phyloP scores from a whole-genome alignment of 306 rosid species.

The Vigna hirtella region DNA sequence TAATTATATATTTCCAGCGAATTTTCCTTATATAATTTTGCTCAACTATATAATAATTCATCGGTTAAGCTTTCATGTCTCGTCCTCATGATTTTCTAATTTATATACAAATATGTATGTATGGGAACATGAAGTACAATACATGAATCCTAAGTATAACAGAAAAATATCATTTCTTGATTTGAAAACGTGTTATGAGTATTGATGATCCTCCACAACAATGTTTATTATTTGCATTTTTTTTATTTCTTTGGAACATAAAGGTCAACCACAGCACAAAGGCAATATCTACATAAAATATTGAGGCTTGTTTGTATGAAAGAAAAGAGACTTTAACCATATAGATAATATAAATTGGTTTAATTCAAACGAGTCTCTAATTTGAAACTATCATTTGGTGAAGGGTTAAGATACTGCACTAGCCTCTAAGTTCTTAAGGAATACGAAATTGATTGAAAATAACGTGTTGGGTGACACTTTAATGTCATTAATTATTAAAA shows the following conservation, averaged over 20 bases:
- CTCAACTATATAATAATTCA: not conserved
- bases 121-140: not conserved
- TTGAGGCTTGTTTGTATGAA: not conserved
- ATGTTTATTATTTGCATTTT: not conserved
- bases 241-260: slow-evolving; percentile 2
- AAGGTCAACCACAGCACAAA: slow-evolving; percentile 24
- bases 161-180: not conserved
- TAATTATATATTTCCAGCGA: no score
- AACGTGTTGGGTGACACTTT: slow-evolving; percentile 28
- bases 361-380: not conserved
- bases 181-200: not conserved
- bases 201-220: slow-evolving; percentile 3
- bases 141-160: not conserved
- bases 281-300: not conserved
- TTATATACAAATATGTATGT: not conserved
- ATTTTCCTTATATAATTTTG: no score
- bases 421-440: slow-evolving; percentile 16
- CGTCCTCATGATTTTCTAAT: not conserved
- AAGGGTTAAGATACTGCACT: not conserved
- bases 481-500: slow-evolving; percentile 15
- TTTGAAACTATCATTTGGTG: not conserved
- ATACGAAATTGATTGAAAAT: slow-evolving; percentile 25
- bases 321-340: not conserved
- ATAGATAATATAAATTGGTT: not conserved
- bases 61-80: slow-evolving; percentile 35